phyloP scores from a whole-genome alignment of 2,329 filamentous ascomycete species.

The Alternaria postmessia region DNA sequence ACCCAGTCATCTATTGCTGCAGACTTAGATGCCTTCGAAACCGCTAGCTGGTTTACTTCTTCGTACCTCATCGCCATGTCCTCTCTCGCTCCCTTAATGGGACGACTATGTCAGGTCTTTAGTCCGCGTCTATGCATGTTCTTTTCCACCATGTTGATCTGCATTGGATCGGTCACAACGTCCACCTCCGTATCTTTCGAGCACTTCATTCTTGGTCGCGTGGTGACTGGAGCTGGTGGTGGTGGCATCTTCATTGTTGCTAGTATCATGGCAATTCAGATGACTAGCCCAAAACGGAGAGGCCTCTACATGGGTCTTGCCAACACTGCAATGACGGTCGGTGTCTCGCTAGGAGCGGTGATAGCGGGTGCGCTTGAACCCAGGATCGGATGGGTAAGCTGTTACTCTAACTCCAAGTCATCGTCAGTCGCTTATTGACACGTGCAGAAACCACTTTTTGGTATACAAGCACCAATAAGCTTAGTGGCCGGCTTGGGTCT shows the following conservation, averaged over 20 bases:
- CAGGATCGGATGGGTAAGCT: constrained; percentile 72
- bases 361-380: constrained; percentile 72
- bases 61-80: constrained; percentile 67
- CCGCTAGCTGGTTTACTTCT: constrained; percentile 82
- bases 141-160: constrained; percentile 65
- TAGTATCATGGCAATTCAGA: constrained; percentile 78
- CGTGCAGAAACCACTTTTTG: constrained; percentile 73
- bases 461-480: constrained; percentile 72
- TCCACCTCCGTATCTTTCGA: constrained; percentile 66
- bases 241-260: constrained; percentile 77
- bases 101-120: constrained; percentile 78
- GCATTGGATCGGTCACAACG: constrained; percentile 70
- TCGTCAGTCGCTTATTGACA: constrained; percentile 9
- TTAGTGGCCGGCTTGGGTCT: constrained; percentile 69
- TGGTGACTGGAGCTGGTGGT: constrained; percentile 72
- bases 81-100: constrained; percentile 72
- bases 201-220: constrained; percentile 73
- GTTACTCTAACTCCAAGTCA: neutral
- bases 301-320: constrained; percentile 78
- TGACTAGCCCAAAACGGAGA: constrained; percentile 71
- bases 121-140: constrained; percentile 72
- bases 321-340: constrained; percentile 76
- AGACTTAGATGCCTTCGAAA: constrained; percentile 76
- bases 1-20: constrained; percentile 79
- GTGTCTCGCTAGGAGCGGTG: constrained; percentile 75